phyloP scores from a whole-genome alignment of 768 basidiomycete species.

The Mrakia gelida region DNA sequence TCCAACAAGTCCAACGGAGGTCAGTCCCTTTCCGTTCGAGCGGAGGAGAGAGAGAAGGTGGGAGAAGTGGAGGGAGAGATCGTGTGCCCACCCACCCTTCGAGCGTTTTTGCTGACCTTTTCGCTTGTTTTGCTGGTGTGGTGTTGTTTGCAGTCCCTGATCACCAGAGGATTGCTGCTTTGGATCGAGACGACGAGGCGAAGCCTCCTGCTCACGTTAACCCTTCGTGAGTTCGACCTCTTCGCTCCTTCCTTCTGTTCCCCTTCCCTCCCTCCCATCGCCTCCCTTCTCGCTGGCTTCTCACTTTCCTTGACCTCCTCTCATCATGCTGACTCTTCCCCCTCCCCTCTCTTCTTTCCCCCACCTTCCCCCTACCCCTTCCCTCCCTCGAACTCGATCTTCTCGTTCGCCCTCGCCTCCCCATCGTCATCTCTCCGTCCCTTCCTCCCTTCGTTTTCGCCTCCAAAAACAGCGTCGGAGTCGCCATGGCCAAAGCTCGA shows the following conservation, averaged over 20 bases:
- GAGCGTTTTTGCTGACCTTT: background rate
- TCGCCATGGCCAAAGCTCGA: conserved; percentile 80
- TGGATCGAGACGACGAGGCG: conserved; percentile 92
- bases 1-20: conserved; percentile 73
- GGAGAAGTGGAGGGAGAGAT: too few relatives aligned
- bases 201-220: conserved; percentile 79
- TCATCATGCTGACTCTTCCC: background rate
- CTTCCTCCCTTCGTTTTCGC: too few relatives aligned
- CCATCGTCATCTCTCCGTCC: background rate
- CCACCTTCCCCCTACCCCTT: background rate
- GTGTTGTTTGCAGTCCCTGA: conserved; percentile 63
- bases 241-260: conserved; percentile 67
- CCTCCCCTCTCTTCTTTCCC: background rate
- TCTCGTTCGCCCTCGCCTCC: background rate
- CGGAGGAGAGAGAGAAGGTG: too few relatives aligned
- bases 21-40: conserved; percentile 41
- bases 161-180: conserved; percentile 87
- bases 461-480: conserved; percentile 36
- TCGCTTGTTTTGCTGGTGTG: background rate
- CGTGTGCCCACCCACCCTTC: too few relatives aligned
- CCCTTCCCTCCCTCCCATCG: conserved; percentile 57
- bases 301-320: background rate
- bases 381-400: background rate
- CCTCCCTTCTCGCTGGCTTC: background rate
- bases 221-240: conserved; percentile 39